Conservation (phyloP, 2,329 filamentous ascomycete genomes). For the Sporothrix globosa region DNA sequence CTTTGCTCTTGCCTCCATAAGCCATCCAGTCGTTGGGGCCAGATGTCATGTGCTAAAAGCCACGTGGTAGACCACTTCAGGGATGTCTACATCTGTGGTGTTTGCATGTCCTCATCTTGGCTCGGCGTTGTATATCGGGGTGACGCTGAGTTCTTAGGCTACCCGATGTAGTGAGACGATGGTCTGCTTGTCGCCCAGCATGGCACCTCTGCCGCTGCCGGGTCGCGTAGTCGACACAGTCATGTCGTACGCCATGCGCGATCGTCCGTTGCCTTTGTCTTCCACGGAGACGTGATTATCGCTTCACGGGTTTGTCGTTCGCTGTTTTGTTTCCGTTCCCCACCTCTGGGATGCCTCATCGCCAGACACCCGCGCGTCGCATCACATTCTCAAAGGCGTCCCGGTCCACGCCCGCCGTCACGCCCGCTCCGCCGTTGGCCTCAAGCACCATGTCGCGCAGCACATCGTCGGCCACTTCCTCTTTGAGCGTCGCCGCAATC, state of each 20-base stretch:
- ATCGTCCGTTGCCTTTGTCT: no score
- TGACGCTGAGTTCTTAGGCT: no score
- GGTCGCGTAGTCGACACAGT: not conserved
- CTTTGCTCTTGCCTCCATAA: not conserved
- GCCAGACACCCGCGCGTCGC: conserved; percentile 80
- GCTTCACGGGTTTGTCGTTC: no score
- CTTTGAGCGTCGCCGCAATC: conserved; percentile 79
- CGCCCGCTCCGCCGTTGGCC: conserved; percentile 79
- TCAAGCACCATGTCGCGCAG: conserved; percentile 93
- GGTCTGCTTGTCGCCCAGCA: not conserved
- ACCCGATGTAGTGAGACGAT: not conserved
- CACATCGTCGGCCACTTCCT: conserved; percentile 73
- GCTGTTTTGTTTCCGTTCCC: no score
- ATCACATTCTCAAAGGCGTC: conserved; percentile 88
- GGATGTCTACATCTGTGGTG: no score
- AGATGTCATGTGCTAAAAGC: not conserved
- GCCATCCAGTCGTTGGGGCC: not conserved
- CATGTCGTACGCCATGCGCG: no score
- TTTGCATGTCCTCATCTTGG: not conserved
- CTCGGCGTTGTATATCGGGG: not conserved
- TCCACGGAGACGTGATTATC: no score
- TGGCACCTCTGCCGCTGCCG: not conserved
- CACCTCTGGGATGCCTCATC: conserved; percentile 49
- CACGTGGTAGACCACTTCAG: not conserved
- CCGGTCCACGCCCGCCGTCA: conserved; percentile 69